phyloP scores from a whole-genome alignment of 805 yeast genomes.

The Myxozyma mucilagina region DNA sequence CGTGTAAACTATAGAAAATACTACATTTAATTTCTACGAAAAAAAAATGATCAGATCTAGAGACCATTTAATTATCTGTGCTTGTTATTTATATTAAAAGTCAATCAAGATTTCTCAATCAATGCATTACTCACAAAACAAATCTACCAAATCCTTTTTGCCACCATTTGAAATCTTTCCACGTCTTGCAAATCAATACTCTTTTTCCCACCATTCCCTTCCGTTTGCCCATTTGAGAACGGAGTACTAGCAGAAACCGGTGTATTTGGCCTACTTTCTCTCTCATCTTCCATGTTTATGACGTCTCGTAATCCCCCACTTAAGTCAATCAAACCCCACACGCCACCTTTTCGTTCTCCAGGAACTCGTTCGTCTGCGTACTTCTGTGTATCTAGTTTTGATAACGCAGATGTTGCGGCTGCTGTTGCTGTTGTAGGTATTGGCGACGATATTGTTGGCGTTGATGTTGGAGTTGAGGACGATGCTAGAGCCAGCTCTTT shows the following conservation, averaged over 20 bases:
- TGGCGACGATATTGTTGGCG: too few relatives aligned
- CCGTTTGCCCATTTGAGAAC: background rate
- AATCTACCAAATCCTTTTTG: slow-evolving; percentile 70
- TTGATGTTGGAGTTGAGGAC: background rate
- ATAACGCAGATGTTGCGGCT: background rate
- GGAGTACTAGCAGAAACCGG: background rate
- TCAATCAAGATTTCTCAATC: background rate
- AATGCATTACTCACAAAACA: background rate
- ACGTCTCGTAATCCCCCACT: slow-evolving; percentile 18
- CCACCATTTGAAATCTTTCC: slow-evolving; percentile 67
- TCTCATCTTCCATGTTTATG: slow-evolving; percentile 35
- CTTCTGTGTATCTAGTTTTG: background rate
- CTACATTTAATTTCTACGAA: background rate
- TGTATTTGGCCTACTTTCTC: slow-evolving; percentile 7
- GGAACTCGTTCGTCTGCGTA: slow-evolving; percentile 38
- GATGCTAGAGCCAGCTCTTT: background rate
- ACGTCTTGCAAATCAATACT: slow-evolving; percentile 49
- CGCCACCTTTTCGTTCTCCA: slow-evolving; percentile 28
- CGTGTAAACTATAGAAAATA: background rate
- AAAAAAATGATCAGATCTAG: too few relatives aligned
- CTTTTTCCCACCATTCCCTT: slow-evolving; percentile 5
- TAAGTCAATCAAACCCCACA: slow-evolving; percentile 30
- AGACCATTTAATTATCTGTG: background rate
- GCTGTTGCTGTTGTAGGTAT: background rate
- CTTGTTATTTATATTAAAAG: background rate